Base-by-base conservation (phyloP, 2,329 filamentous ascomycete genomes). In the Fusarium drepaniforme region DNA sequence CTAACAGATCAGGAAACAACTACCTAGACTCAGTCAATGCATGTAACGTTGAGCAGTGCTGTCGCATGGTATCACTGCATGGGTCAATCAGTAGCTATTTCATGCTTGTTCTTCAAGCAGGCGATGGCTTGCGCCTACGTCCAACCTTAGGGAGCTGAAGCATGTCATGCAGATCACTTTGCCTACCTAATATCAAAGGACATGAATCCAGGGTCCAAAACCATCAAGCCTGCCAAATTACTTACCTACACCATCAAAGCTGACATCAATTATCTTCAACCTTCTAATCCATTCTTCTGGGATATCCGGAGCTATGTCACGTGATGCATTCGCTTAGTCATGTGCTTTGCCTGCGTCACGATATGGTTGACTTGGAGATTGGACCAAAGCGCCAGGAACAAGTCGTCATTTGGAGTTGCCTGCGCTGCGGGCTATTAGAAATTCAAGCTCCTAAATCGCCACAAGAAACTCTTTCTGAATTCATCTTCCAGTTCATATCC, bases 341-440 rank as follows among this genome's bases (percentile, higher is more conserved):
- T 73, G 33, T 25, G 40, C 13, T 21, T 33, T 33, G 51, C 11
- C 35, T 49, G 56, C 72, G 71, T 78, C 75, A 78, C 73, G 70
- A 67, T 49, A 37, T 67, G 67, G 75, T 74, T 76, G 75, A 77
- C 71, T 77, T 74, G 72, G 46, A 66, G 58, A 57, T 58, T 21
- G 40, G 62, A 35, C 51, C 63, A 63, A 65, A 59, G 68, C 58
- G 60, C 70, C 53, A 51, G 67, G 38, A 66, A 67, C 62, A 74
- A 70, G 37, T 71, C 77, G 76, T 79, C 76, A 79, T 66, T 73
- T 49, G 51, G 63, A 68, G 76, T 64, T 79, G 77, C 77, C 77
- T 79, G 16, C 61, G 53, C 57, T 58, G 59, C 35, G 38, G 56
- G 33, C 33, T 49, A 6, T 62, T 25, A 67, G 68, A 63, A 66